A percentile compares a stretch with the other conserved stretches of the same genome.
These are phyloP conservation scores for Phaeosphaeria sp. DNA, from an alignment of 2,329 filamentous ascomycete genomes.

Conservation along the genomic window DNA sequence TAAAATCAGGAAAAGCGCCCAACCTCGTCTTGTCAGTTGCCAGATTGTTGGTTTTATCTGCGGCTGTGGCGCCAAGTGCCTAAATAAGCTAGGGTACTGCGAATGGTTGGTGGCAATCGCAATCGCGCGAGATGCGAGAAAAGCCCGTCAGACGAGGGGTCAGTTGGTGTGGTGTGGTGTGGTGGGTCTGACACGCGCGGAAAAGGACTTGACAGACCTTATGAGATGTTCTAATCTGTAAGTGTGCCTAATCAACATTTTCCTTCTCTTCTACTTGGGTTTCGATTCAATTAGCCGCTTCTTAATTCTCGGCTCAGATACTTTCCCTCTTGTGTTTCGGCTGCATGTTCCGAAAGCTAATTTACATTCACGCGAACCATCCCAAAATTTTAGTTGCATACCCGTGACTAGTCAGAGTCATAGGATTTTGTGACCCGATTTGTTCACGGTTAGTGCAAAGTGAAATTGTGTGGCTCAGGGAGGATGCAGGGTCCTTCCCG, in stretches of 20 bases:
- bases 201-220: not conserved
- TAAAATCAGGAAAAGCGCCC: not conserved
- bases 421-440: not conserved
- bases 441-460: not conserved
- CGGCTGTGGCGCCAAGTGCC: not conserved
- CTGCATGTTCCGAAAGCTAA: not conserved
- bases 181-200: not conserved
- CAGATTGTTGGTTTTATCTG: not conserved
- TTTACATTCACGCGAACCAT: not conserved
- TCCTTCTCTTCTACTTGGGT: too few species aligned
- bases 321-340: not conserved
- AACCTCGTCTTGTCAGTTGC: not conserved
- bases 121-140: not conserved
- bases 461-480: not conserved
- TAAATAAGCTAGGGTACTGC: not conserved
- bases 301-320: too few species aligned
- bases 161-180: not conserved
- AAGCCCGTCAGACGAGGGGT: not conserved
- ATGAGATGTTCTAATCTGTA: not conserved
- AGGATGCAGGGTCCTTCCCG: conserved; percentile 5
- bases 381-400: not conserved
- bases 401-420: not conserved
- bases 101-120: too few species aligned
- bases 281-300: too few species aligned
- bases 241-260: not conserved